Conservation (phyloP, 306 rosid species). For the Ochetophila trinervis region DNA sequence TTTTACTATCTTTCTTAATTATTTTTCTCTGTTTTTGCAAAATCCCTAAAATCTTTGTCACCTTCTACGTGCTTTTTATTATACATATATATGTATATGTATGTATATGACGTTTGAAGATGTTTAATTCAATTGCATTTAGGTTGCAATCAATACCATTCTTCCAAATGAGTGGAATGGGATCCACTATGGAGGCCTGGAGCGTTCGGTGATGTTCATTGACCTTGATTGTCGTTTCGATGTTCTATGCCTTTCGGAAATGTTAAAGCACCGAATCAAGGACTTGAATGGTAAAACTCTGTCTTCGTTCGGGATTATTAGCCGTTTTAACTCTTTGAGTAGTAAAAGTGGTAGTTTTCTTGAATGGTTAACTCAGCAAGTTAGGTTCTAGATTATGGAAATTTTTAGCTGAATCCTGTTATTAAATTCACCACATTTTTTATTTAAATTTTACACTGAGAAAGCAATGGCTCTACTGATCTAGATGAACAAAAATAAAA, state of each 20-base stretch:
- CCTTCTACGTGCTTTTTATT: neutral
- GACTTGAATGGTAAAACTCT: slow-evolving; percentile 39
- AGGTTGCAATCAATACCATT: slow-evolving; percentile 68
- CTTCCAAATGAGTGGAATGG: slow-evolving; percentile 75
- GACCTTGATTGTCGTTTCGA: slow-evolving; percentile 84
- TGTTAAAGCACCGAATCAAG: slow-evolving; percentile 52
- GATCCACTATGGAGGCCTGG: slow-evolving; percentile 64
- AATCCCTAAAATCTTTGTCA: neutral
- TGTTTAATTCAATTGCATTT: neutral
- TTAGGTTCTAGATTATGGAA: no score
- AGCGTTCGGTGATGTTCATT: slow-evolving; percentile 54
- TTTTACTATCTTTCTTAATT: no score
- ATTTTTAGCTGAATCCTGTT: neutral
- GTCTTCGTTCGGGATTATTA: neutral
- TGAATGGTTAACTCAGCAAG: neutral
- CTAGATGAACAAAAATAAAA: neutral
- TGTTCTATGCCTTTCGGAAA: slow-evolving; percentile 50
- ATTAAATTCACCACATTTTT: neutral
- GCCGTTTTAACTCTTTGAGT: no score
- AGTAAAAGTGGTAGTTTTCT: neutral
- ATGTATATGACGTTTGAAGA: no score
- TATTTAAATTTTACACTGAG: neutral
- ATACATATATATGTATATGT: no score
- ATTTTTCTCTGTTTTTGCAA: neutral
- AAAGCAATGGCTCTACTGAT: neutral